Percentiles rank a stretch among this genome's conserved stretches.
Conservation (phyloP, 495 filamentous ascomycete species). For the Penicillium odoratum region DNA sequence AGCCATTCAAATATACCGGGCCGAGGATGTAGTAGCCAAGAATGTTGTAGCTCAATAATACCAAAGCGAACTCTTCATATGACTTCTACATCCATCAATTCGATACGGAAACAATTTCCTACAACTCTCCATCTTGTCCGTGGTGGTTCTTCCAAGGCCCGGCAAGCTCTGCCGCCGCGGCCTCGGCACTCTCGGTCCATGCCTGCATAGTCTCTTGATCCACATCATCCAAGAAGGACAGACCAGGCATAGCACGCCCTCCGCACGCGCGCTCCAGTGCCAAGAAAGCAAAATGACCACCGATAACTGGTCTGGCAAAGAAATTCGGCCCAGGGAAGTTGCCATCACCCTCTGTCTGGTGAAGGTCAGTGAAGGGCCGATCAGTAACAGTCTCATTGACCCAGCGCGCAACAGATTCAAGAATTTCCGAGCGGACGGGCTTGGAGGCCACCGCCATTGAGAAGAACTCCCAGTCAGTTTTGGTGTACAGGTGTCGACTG, state of each 20-base stretch:
- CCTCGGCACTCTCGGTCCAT: constrained; percentile 26
- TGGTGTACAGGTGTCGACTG: constrained; percentile 83
- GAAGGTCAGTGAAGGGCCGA: constrained; percentile 79
- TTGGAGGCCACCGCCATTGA: constrained; percentile 73
- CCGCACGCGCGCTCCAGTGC: constrained; percentile 75
- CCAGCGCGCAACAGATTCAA: constrained; percentile 78
- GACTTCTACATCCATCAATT: not conserved
- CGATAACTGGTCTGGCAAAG: constrained; percentile 81
- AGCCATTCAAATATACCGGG: not conserved
- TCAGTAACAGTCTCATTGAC: constrained; percentile 82
- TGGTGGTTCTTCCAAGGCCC: constrained; percentile 13
- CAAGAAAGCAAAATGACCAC: constrained; percentile 84
- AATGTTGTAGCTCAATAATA: not conserved
- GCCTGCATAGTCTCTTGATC: constrained; percentile 25
- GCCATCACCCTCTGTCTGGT: constrained; percentile 72
- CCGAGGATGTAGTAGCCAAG: not conserved
- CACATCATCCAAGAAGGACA: constrained; percentile 60
- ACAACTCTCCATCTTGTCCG: constrained; percentile 24
- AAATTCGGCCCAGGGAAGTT: constrained; percentile 70
- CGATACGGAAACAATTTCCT: not conserved
- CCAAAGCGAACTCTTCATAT: not conserved
- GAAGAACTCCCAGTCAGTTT: constrained; percentile 93
- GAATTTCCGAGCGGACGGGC: constrained; percentile 66
- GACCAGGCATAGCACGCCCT: constrained; percentile 63
- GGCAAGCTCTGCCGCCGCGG: constrained; percentile 25